A percentile compares a stretch with the other conserved stretches of the same genome.
Conservation (phyloP, 768 basidiomycete genomes). For the Kondoa malvinella region DNA sequence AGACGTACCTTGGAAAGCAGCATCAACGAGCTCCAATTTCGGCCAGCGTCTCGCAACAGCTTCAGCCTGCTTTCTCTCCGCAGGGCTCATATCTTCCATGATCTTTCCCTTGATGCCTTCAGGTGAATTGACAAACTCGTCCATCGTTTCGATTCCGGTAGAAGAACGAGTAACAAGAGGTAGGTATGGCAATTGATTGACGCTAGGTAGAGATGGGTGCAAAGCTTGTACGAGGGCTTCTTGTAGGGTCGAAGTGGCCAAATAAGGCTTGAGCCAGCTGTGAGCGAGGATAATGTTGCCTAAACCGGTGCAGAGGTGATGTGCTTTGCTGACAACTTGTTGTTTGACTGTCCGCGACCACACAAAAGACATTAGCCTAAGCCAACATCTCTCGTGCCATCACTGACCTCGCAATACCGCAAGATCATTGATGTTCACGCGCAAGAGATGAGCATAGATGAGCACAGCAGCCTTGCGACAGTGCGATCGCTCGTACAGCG, state of each 20-base stretch:
- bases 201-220: slow-evolving; percentile 31
- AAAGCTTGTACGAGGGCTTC: slow-evolving; percentile 71
- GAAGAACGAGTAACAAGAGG: slow-evolving; percentile 30
- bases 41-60: slow-evolving; percentile 56
- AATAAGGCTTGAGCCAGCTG: slow-evolving; percentile 69
- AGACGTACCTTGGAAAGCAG: slow-evolving; percentile 67
- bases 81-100: slow-evolving; percentile 4
- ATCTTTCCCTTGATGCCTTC: slow-evolving; percentile 20
- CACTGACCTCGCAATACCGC: slow-evolving; percentile 48
- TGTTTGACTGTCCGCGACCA: slow-evolving; percentile 19
- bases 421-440: slow-evolving; percentile 42
- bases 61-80: slow-evolving; percentile 37
- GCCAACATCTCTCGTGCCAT: not conserved
- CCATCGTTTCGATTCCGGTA: slow-evolving; percentile 16
- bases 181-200: slow-evolving; percentile 67
- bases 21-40: slow-evolving; percentile 58
- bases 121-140: slow-evolving; percentile 20
- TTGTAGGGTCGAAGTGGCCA: slow-evolving; percentile 64
- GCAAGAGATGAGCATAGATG: slow-evolving; percentile 68
- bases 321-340: slow-evolving; percentile 20
- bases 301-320: slow-evolving; percentile 39
- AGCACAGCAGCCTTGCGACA: slow-evolving; percentile 45
- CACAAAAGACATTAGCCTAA: too few relatives aligned
- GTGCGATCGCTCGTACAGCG: slow-evolving; percentile 28
- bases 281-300: slow-evolving; percentile 67